phyloP scores from a whole-genome alignment of 306 rosid species.

The Crataegus laevigata region DNA sequence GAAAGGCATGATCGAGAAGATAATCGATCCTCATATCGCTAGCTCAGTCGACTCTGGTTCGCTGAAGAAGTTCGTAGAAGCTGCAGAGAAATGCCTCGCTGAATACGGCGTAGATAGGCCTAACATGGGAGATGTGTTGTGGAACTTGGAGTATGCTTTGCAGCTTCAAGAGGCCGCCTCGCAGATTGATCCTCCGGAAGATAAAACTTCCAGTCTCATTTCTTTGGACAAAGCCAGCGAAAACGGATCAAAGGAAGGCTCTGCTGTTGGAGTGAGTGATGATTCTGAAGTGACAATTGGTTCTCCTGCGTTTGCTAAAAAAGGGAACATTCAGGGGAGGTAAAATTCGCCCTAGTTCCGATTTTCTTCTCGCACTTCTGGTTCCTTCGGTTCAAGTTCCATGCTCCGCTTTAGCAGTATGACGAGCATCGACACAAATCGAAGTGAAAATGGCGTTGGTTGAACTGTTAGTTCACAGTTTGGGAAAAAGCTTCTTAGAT shows the following conservation, averaged over 20 bases:
- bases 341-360: background rate
- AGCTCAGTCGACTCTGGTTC: slow-evolving; percentile 32
- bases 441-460: background rate
- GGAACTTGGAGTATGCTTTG: slow-evolving; percentile 74
- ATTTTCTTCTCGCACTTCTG: background rate
- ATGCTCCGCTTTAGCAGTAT: background rate
- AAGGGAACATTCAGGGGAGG: slow-evolving; percentile 37
- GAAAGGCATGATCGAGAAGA: slow-evolving; percentile 36
- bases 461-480: background rate
- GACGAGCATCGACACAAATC: background rate
- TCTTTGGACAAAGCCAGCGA: slow-evolving; percentile 9
- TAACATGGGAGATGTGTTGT: slow-evolving; percentile 72
- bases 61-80: slow-evolving; percentile 34
- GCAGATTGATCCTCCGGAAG: slow-evolving; percentile 22
- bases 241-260: slow-evolving; percentile 7
- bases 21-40: slow-evolving; percentile 40
- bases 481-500: background rate
- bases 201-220: slow-evolving; percentile 1
- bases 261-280: slow-evolving; percentile 9
- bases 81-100: slow-evolving; percentile 57
- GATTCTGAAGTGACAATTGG: slow-evolving; percentile 12
- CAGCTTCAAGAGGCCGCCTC: slow-evolving; percentile 47
- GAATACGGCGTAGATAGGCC: slow-evolving; percentile 73
- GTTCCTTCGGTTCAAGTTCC: background rate
- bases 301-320: slow-evolving; percentile 38